phyloP scores from a whole-genome alignment of 768 basidiomycete species.

The Pholiota conissans region DNA sequence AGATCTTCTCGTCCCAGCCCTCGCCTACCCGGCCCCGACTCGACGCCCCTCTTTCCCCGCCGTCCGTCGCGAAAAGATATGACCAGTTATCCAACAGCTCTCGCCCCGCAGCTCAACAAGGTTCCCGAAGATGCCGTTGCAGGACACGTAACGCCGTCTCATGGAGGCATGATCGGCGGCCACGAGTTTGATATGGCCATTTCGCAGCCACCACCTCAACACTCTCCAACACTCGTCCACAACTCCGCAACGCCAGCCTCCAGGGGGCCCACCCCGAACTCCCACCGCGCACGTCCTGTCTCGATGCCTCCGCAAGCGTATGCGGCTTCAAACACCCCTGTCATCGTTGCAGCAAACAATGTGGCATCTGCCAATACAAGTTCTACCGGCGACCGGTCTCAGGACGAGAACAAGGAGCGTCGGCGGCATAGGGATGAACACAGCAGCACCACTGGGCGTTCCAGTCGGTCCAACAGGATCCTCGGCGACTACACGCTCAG shows the following conservation, averaged over 20 bases:
- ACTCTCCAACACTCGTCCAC: constrained; percentile 20
- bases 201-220: constrained; percentile 34
- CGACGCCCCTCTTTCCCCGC: too few species aligned
- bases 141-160: constrained; percentile 44
- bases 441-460: constrained; percentile 23
- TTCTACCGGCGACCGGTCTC: constrained; percentile 34
- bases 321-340: constrained; percentile 17
- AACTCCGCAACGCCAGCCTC: constrained; percentile 27
- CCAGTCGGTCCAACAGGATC: constrained; percentile 53
- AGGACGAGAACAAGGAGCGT: constrained; percentile 29
- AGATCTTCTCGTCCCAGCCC: constrained; percentile 14
- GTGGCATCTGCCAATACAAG: constrained; percentile 13
- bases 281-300: constrained; percentile 58
- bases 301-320: constrained; percentile 74
- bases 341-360: constrained; percentile 4
- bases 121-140: constrained; percentile 49
- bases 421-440: constrained; percentile 32
- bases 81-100: constrained; percentile 47
- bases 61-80: constrained; percentile 18
- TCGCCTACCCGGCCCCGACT: not conserved
- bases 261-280: constrained; percentile 29
- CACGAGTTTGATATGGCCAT: constrained; percentile 70
- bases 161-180: constrained; percentile 54
- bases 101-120: constrained; percentile 46
- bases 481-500: constrained; percentile 95